These are phyloP conservation scores for Asterella californica DNA, from an alignment of 225 moss, liverwort and hornwort species.

Conservation along the genomic window DNA sequence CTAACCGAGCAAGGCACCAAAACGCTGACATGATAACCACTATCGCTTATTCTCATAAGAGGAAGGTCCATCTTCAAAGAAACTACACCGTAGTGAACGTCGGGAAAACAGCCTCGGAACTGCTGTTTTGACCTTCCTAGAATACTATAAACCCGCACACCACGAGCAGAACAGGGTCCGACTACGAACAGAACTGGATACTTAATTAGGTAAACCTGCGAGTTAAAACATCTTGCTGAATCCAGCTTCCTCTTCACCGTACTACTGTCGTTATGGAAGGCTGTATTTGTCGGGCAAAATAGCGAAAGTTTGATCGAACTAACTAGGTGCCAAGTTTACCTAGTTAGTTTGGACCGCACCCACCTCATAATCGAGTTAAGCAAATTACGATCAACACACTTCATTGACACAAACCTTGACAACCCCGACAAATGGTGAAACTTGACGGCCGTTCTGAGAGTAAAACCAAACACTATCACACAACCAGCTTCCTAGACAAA, in stretches of 20 bases:
- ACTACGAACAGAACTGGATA: background rate
- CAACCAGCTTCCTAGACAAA: background rate
- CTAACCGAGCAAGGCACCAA: background rate
- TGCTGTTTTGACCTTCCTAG: background rate
- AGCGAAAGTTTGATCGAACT: background rate
- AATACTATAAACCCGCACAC: background rate
- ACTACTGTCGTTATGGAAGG: background rate
- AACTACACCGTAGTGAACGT: background rate
- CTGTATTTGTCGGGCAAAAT: background rate
- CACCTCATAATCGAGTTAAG: background rate
- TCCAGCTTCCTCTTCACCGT: background rate
- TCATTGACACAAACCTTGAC: background rate
- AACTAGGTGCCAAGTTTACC: background rate
- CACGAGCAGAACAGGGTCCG: background rate
- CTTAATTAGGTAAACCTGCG: background rate
- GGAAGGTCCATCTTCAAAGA: background rate
- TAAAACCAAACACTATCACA: background rate
- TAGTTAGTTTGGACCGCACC: background rate
- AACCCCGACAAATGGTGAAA: background rate
- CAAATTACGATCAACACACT: no score
- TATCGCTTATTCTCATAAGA: background rate
- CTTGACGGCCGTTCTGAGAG: background rate
- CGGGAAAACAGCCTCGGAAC: background rate
- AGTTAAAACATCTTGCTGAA: background rate
- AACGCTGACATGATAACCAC: background rate